phyloP scores from a whole-genome alignment of 148 eudicot species.

The Rhododendron williamsianum region DNA sequence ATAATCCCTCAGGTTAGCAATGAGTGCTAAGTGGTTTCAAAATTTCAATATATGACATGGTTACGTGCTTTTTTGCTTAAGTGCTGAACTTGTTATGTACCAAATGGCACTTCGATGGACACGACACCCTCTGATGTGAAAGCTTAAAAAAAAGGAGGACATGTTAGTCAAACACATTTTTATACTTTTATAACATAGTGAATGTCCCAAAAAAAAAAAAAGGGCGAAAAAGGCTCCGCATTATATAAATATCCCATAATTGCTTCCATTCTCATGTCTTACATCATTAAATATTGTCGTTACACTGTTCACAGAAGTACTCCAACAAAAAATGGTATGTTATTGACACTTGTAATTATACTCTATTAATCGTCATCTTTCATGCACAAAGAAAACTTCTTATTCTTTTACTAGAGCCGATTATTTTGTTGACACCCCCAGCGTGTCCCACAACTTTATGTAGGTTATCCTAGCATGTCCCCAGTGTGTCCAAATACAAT shows the following conservation, averaged over 20 bases:
- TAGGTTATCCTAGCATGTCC: not conserved
- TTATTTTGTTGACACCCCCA: not conserved
- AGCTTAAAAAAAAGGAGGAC: not conserved
- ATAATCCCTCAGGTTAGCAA: conserved; percentile 52
- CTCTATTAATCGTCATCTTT: not conserved
- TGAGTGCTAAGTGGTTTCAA: not conserved
- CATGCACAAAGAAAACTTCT: not conserved
- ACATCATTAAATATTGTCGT: not conserved
- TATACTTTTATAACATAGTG: not conserved
- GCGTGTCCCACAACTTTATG: not conserved
- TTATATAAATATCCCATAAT: not conserved
- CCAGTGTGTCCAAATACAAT: not conserved
- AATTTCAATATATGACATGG: not conserved
- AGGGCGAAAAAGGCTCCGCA: not conserved
- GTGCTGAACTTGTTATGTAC: not conserved
- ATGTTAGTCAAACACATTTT: not conserved
- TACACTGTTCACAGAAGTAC: not conserved
- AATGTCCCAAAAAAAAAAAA: not conserved
- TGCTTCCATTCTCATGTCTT: not conserved
- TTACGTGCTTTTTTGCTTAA: not conserved
- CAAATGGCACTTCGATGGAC: not conserved
- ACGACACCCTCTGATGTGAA: not conserved
- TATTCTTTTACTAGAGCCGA: not conserved
- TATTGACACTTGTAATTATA: not conserved
- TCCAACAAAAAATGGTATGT: not conserved